Percentiles rank a stretch among this genome's conserved stretches.
phyloP scores from a whole-genome alignment of 176 grass and related monocot species.

The Aechmea fasciata region DNA sequence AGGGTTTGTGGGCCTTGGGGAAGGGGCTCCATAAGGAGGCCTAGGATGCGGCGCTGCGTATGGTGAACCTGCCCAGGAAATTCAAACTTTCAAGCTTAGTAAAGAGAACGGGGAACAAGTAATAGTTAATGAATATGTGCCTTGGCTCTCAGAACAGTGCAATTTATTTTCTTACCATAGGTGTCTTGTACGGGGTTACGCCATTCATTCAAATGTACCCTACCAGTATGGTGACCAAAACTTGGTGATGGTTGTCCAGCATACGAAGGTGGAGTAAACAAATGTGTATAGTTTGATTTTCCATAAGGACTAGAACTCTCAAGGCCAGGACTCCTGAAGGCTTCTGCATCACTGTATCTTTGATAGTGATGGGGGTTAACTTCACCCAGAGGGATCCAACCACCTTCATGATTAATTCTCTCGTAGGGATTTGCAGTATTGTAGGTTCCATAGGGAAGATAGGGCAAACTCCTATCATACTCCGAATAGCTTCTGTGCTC shows the following conservation, averaged over 20 bases:
- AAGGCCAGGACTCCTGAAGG: slow-evolving; percentile 18
- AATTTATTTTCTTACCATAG: slow-evolving; percentile 20
- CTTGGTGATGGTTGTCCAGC: not conserved
- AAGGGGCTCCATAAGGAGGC: slow-evolving; percentile 4
- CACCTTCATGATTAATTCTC: not conserved
- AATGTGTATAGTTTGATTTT: slow-evolving; percentile 12
- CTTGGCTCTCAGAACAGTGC: not conserved
- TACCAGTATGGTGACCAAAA: slow-evolving; percentile 2
- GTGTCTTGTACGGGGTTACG: slow-evolving; percentile 18
- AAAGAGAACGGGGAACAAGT: not conserved
- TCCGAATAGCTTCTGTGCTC: slow-evolving; percentile 15
- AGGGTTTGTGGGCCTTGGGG: slow-evolving; percentile 11
- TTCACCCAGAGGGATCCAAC: slow-evolving; percentile 5
- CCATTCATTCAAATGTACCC: slow-evolving; percentile 14
- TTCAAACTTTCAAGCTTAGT: not conserved
- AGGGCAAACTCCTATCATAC: slow-evolving; percentile 16
- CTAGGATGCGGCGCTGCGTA: slow-evolving; percentile 13
- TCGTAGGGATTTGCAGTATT: slow-evolving; percentile 8
- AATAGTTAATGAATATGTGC: not conserved
- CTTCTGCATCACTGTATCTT: slow-evolving; percentile 5
- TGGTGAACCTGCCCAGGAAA: not conserved
- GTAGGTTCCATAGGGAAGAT: slow-evolving; percentile 13
- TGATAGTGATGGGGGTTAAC: slow-evolving; percentile 4
- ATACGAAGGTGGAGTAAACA: slow-evolving; percentile 13
- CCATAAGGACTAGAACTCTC: slow-evolving; percentile 24